Conservation (phyloP, 306 rosid genomes). For the Mucuna pruriens region DNA sequence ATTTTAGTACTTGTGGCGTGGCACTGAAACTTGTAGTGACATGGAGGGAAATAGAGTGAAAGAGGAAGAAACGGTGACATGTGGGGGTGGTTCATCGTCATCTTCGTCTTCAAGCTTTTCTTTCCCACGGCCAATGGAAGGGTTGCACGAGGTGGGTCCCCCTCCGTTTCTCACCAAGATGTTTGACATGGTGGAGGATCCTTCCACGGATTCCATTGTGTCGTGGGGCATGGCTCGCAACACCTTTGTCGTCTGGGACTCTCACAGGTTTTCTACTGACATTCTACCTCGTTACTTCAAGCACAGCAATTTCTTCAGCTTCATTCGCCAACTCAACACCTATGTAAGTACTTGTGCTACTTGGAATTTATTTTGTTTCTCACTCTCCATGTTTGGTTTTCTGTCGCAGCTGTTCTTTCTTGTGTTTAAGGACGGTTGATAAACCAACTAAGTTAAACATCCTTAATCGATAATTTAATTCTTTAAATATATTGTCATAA, state of each 20-base stretch:
- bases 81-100: neutral
- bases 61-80: neutral
- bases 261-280: neutral
- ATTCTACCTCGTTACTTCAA: slow-evolving; percentile 17
- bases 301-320: neutral
- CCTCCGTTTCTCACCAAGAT: neutral
- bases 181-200: slow-evolving; percentile 13
- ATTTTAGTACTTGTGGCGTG: neutral
- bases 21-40: neutral
- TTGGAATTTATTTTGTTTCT: too few species aligned
- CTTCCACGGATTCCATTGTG: neutral
- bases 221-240: neutral
- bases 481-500: too few species aligned
- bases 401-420: too few species aligned
- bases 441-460: too few species aligned
- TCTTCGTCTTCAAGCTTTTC: neutral
- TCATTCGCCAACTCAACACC: slow-evolving; percentile 18
- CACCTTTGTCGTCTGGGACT: slow-evolving; percentile 1
- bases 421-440: too few species aligned
- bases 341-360: slow-evolving; percentile 1
- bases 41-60: neutral
- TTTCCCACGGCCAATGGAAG: slow-evolving; percentile 2
- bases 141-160: neutral
- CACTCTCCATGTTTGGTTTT: too few species aligned
- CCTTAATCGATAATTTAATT: too few species aligned